Evolutionary conservation across 2,329 filamentous ascomycete species (phyloP), one percentile per base, ranked within the genome.

Genomic region (Plenodomus biglobosus): DNA sequence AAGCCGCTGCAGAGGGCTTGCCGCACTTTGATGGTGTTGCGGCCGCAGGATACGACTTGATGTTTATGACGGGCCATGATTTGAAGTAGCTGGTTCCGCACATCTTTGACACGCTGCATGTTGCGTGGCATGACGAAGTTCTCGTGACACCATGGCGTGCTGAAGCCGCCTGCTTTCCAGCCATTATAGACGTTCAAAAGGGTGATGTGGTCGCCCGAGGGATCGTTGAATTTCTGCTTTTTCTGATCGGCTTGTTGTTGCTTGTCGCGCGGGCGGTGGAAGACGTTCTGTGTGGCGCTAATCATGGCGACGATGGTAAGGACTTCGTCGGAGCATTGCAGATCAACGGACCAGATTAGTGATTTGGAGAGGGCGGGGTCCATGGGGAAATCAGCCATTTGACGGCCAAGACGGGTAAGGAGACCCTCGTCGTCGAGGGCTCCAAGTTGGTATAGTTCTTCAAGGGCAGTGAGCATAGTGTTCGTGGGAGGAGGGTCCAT

Each of bases 381-480:
- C 90, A 97, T 97, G 0, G 94, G 94, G 71, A 97, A 97, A 66
- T 99, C 92, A 10, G 94, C 92, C 92, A 99, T 97, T 71, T 96
- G 95, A 38, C 94, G 85, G 7, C 94, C 94, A 1, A 96, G 80
- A 6, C 94, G 85, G 0, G 94, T 99, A 2, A 99, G 77, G 0
- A 99, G 80, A 13, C 94, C 94, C 79, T 99, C 94, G 62, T 99
- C 92, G 56, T 99, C 94, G 0, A 99, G 79, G 0, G 92, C 92
- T 3, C 87, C 90, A 10, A 99, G 78, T 0, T 91, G 90, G 66
- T 99, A 99, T 0, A 99, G 79, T 68, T 97, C 94, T 73, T 99
- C 95, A 3, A 99, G 78, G 0, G 94, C 94, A 41, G 91, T 95
- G 55, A 99, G 81, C 90, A 97, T 96, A 11, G 94, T 97, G 65